Conservation (phyloP, 306 rosid genomes). For the Sophora flavescens region DNA sequence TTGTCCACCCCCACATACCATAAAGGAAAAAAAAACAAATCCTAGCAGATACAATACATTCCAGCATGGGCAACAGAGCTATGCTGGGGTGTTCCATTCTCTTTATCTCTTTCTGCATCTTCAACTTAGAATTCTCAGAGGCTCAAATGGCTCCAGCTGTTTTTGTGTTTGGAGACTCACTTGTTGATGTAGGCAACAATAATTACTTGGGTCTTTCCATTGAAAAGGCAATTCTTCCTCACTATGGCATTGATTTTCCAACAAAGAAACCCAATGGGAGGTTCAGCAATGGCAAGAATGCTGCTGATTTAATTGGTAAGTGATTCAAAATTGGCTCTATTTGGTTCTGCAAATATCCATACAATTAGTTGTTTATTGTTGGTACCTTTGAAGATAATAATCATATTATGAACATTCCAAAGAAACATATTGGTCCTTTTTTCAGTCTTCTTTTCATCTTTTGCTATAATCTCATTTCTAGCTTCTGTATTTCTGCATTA, state of each 20-base stretch:
- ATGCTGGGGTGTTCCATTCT: conserved; percentile 15
- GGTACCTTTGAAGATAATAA: background rate
- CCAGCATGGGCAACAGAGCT: conserved; percentile 12
- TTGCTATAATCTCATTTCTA: background rate
- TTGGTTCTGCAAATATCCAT: background rate
- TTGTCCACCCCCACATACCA: conserved; percentile 31
- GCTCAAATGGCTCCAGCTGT: conserved; percentile 71
- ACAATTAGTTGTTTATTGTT: background rate
- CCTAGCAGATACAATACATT: background rate
- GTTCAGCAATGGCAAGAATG: conserved; percentile 81
- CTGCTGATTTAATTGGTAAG: conserved; percentile 76
- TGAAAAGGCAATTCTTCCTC: conserved; percentile 65
- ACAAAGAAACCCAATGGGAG: conserved; percentile 64
- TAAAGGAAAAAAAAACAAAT: conserved; percentile 9
- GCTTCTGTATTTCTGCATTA: background rate
- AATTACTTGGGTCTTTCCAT: conserved; percentile 61
- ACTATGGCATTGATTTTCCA: conserved; percentile 77
- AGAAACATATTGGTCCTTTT: background rate
- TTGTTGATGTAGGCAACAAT: conserved; percentile 88
- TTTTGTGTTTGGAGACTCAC: conserved; percentile 86
- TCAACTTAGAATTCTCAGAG: conserved; percentile 40
- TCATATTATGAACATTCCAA: background rate
- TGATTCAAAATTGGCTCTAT: background rate
- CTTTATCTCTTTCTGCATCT: conserved; percentile 39
- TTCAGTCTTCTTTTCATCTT: conserved; percentile 26